Base-by-base conservation (phyloP, 2,329 filamentous ascomycete genomes). In the Beauveria asiatica region DNA sequence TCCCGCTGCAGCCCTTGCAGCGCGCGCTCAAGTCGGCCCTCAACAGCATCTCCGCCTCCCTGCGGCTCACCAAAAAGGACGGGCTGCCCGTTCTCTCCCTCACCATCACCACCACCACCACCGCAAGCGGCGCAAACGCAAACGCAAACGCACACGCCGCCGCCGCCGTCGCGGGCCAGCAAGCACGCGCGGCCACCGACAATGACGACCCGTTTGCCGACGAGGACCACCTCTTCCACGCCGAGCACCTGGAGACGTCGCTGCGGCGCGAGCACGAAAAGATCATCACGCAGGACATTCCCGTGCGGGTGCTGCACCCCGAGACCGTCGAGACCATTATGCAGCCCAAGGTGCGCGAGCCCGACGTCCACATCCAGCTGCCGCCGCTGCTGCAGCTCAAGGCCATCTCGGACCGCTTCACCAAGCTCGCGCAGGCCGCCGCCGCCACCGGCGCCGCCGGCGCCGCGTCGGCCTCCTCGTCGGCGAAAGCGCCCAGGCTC, bases 341-440 rank as follows among this genome's bases (percentile, higher is more conserved):
- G 76, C 93, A 99, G 75, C 94, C 94, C 16, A 86, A 87, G 62
- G 91, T 92, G 62, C 87, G 90, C 62, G 92, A 96, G 67, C 91
- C 93, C 44, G 94, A 97, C 68, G 92, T 97, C 3, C 89, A 97
- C 74, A 96, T 99, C 69, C 86, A 92, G 58, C 81, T 99, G 3
- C 94, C 94, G 0, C 87, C 90, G 5, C 78, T 99, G 5, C 79
- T 92, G 46, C 92, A 97, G 69, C 80, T 99, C 61, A 97, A 97
- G 71, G 88, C 88, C 64, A 94, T 99, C 63, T 96, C 91, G 4
- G 94, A 99, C 72, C 87, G 94, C 57, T 97, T 97, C 75, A 97
- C 92, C 46, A 93, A 90, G 69, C 83, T 97, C 3, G 90, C 90
- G 3, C 75, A 83, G 53, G 76, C 78, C 23, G 41, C 57, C 11